phyloP scores from a whole-genome alignment of 116 monocot species.

The Zostera marina region DNA sequence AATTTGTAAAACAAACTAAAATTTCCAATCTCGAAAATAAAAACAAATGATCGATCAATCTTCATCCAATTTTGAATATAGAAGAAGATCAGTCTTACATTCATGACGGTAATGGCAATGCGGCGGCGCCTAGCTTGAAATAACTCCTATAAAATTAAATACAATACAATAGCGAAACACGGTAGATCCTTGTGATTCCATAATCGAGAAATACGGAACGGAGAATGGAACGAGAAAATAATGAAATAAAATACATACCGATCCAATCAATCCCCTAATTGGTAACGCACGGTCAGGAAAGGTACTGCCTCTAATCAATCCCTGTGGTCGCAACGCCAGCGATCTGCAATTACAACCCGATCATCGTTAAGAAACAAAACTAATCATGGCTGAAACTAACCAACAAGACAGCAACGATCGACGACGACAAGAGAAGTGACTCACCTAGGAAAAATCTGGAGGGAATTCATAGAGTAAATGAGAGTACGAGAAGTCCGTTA shows the following conservation, averaged over 20 bases:
- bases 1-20: neutral
- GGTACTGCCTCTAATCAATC: neutral
- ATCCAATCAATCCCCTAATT: neutral
- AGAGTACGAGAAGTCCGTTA: neutral
- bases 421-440: neutral
- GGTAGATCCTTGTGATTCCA: neutral
- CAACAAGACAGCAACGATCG: neutral
- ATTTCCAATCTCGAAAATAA: neutral
- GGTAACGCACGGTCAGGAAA: neutral
- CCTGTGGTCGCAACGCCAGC: neutral
- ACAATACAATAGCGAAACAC: neutral
- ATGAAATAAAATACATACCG: neutral
- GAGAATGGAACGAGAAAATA: neutral
- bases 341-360: neutral
- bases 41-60: neutral
- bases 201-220: neutral
- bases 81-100: neutral
- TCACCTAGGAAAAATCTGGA: conserved; percentile 11
- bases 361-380: neutral
- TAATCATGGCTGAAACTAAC: neutral
- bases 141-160: neutral
- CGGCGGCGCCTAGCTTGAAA: neutral
- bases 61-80: neutral
- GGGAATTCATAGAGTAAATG: conserved; percentile 8
- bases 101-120: conserved; percentile 2